Conservation (phyloP, 1,139 yeast genomes). For the Candida sanyaensis region DNA sequence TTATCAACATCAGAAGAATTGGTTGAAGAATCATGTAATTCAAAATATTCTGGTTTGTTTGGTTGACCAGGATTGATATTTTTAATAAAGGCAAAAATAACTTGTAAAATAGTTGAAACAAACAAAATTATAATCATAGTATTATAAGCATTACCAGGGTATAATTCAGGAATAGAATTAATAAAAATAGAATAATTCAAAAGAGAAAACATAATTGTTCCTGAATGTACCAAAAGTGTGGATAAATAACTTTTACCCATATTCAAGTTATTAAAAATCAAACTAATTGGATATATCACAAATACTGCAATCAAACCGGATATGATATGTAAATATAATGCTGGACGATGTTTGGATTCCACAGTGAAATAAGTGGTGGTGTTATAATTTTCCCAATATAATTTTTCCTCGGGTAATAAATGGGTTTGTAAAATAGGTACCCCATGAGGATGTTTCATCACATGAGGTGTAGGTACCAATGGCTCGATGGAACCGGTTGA, state of each 20-base stretch:
- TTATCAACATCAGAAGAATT: constrained; percentile 6
- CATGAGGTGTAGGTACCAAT: constrained; percentile 50
- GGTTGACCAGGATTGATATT: constrained; percentile 9
- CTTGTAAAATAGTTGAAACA: constrained; percentile 54
- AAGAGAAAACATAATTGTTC: constrained; percentile 50
- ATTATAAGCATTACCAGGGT: constrained; percentile 75
- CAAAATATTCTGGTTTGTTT: constrained; percentile 14
- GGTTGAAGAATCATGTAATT: constrained; percentile 13
- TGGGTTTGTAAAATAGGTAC: constrained; percentile 71
- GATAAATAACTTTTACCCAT: constrained; percentile 59
- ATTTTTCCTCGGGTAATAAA: constrained; percentile 69
- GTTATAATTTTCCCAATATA: constrained; percentile 78
- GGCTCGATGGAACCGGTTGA: constrained; percentile 3
- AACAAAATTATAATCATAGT: constrained; percentile 64
- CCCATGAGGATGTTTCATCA: constrained; percentile 63
- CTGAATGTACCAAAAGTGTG: constrained; percentile 52
- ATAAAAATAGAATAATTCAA: constrained; percentile 62
- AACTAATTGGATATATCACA: constrained; percentile 66
- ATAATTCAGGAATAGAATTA: constrained; percentile 60
- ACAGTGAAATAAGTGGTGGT: constrained; percentile 76
- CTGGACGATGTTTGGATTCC: constrained; percentile 49
- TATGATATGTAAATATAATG: constrained; percentile 58
- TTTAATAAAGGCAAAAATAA: constrained; percentile 42
- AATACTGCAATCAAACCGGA: constrained; percentile 49
- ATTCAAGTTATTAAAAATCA: constrained; percentile 63